phyloP scores from a whole-genome alignment of 1,139 yeast genomes.

The Yamadazyma membranifaciens region DNA sequence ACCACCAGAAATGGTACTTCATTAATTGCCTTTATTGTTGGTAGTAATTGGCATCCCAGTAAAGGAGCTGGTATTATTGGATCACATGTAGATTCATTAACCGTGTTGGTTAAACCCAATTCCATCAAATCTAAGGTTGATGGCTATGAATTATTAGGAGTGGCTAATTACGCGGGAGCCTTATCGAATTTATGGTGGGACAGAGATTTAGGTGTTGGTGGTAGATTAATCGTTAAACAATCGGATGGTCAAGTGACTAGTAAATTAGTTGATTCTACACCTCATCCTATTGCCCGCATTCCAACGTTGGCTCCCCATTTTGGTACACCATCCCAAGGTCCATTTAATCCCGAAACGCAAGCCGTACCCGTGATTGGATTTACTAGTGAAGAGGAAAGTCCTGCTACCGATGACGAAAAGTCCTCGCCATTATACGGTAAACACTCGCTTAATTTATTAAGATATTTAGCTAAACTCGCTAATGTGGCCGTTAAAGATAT shows the following conservation, averaged over 20 bases:
- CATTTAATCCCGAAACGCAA: conserved; percentile 39
- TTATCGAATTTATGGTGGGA: conserved; percentile 39
- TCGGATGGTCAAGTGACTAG: conserved; percentile 21
- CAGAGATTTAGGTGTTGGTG: conserved; percentile 49
- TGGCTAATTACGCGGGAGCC: conserved; percentile 44
- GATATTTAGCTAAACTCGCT: conserved; percentile 34
- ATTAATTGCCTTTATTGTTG: conserved; percentile 40
- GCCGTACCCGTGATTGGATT: conserved; percentile 44
- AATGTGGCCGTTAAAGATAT: conserved; percentile 25
- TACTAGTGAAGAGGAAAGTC: conserved; percentile 19
- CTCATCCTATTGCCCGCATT: conserved; percentile 40
- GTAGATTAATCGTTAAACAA: conserved; percentile 32
- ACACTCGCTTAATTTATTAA: conserved; percentile 36
- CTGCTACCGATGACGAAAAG: conserved; percentile 32
- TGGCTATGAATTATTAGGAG: conserved; percentile 44
- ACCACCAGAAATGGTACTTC: conserved; percentile 38
- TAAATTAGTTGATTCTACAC: conserved; percentile 33
- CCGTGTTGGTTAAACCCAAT: conserved; percentile 38
- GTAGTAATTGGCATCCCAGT: conserved; percentile 37
- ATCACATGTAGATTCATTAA: conserved; percentile 43
- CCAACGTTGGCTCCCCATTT: conserved; percentile 46
- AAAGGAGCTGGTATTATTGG: conserved; percentile 43
- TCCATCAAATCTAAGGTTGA: conserved; percentile 30
- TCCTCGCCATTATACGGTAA: conserved; percentile 35
- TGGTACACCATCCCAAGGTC: conserved; percentile 31